Conservation (phyloP, 2,329 filamentous ascomycete species). For the Ophiostoma triangulosporum region DNA sequence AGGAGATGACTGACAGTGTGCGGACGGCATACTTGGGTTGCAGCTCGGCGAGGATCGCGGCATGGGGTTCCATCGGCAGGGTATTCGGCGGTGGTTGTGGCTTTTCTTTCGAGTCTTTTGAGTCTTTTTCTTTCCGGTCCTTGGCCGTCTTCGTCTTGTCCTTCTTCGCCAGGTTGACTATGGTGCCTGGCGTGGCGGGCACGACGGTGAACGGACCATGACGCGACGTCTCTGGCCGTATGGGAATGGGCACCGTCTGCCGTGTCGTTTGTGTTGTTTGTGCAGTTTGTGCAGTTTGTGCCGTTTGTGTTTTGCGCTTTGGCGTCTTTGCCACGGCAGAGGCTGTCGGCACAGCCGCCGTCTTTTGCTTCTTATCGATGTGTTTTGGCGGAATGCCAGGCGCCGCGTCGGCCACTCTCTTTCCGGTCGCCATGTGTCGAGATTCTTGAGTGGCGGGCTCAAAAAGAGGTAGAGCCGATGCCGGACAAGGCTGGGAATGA, state of each 20-base stretch:
- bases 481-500: background rate
- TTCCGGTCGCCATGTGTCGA: background rate
- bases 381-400: background rate
- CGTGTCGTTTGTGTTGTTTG: background rate
- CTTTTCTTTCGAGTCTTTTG: conserved; percentile 17
- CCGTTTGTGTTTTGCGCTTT: background rate
- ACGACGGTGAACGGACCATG: background rate
- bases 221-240: background rate
- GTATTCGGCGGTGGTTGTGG: conserved; percentile 12
- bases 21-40: conserved; percentile 35
- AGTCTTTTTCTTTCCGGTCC: conserved; percentile 10
- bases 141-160: background rate
- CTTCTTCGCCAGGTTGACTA: background rate
- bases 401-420: background rate
- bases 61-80: conserved; percentile 24
- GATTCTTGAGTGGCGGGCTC: background rate
- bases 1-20: conserved; percentile 42
- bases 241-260: background rate
- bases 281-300: background rate
- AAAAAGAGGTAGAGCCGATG: background rate
- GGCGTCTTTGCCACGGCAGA: background rate
- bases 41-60: conserved; percentile 30
- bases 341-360: background rate
- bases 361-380: conserved; percentile 8
- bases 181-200: conserved; percentile 6